Conservation (phyloP, 1,284 basidiomycete species). For the Sporisorium exsertum region DNA sequence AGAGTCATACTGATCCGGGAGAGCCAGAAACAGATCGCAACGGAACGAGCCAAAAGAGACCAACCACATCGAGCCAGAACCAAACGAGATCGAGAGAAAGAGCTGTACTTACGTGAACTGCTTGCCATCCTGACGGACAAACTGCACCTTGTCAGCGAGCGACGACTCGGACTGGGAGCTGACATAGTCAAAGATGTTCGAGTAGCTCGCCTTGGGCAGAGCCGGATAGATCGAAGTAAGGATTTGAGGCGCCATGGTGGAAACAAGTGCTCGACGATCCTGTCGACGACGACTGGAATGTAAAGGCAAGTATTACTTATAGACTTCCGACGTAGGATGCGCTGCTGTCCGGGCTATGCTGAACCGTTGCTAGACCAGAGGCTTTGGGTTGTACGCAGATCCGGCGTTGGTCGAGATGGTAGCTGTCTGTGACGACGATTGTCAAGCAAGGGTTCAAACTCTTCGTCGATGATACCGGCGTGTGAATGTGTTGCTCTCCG, state of each 20-base stretch:
- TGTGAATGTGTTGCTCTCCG: neutral
- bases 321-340: neutral
- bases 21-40: neutral
- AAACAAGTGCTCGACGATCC: neutral
- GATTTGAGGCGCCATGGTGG: constrained; percentile 45
- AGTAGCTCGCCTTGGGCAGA: constrained; percentile 50
- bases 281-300: too few species aligned
- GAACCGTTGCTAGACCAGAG: neutral
- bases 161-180: constrained; percentile 44
- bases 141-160: constrained; percentile 50
- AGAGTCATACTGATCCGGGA: too few species aligned
- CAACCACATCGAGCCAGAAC: neutral
- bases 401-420: neutral
- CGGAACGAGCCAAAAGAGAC: neutral
- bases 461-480: too few species aligned
- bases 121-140: constrained; percentile 50
- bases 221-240: constrained; percentile 53
- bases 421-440: neutral
- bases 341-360: neutral
- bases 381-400: neutral
- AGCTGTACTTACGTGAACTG: constrained; percentile 43
- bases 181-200: constrained; percentile 56
- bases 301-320: too few species aligned
- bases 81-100: neutral
- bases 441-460: too few species aligned